A percentile compares a stretch with the other conserved stretches of the same genome.
Conservation (phyloP, 192 early-diverging fungal species). For the Spinellus fusiger region DNA sequence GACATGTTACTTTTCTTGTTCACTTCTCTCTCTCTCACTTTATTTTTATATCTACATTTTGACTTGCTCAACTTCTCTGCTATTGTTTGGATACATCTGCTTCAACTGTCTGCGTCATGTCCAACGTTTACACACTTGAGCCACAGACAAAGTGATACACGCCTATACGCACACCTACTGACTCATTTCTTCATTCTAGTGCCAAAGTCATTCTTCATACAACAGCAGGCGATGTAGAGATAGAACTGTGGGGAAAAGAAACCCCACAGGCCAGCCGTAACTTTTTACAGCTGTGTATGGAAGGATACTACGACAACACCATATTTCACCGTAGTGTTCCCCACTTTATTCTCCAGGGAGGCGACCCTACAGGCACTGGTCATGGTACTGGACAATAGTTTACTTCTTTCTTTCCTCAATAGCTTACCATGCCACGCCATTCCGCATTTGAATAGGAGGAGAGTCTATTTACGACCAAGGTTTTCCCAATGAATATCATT, state of each 20-base stretch:
- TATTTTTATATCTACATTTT: too few relatives aligned
- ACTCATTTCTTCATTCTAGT: conserved; percentile 28
- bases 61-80: too few relatives aligned
- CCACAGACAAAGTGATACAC: conserved; percentile 46
- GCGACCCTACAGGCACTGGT: conserved; percentile 88
- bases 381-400: conserved; percentile 22
- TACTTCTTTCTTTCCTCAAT: background rate
- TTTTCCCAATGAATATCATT: conserved; percentile 91
- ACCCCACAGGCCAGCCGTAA: conserved; percentile 87
- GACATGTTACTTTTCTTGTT: too few relatives aligned
- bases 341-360: conserved; percentile 91
- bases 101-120: conserved; percentile 28
- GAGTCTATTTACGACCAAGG: conserved; percentile 80
- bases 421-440: background rate
- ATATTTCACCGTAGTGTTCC: conserved; percentile 88
- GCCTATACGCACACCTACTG: background rate
- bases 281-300: conserved; percentile 89
- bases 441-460: conserved; percentile 52
- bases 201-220: conserved; percentile 82
- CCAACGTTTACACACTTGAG: conserved; percentile 49
- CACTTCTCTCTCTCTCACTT: too few relatives aligned
- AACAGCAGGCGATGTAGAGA: conserved; percentile 77
- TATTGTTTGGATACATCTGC: conserved; percentile 6
- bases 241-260: conserved; percentile 96
- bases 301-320: conserved; percentile 85